Evolutionary conservation across 768 basidiomycete genomes (phyloP).

Genomic region (Zangia roseola): DNA sequence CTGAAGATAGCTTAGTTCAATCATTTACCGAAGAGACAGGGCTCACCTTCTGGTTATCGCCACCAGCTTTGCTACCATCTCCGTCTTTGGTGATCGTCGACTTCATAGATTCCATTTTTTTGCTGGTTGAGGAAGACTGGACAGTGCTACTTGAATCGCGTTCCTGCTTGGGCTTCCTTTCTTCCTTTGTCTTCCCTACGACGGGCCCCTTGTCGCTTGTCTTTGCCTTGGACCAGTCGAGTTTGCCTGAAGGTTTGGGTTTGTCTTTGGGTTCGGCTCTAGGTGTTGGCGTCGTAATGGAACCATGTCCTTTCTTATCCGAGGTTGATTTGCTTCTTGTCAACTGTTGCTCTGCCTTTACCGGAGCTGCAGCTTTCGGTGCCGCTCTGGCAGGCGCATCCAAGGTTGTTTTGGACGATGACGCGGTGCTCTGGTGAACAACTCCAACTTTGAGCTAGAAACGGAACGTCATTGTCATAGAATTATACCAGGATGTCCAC

Average conservation of each 20-base stretch:
- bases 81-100: not conserved
- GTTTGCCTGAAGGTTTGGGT: constrained; percentile 44
- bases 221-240: constrained; percentile 64
- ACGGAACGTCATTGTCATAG: not conserved
- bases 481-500: not conserved
- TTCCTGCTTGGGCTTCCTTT: constrained; percentile 19
- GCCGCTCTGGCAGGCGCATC: constrained; percentile 19
- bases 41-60: constrained; percentile 5
- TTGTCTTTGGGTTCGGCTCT: constrained; percentile 27
- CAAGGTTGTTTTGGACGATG: constrained; percentile 46
- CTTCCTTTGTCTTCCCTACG: constrained; percentile 10
- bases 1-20: constrained; percentile 28
- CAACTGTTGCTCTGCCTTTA: constrained; percentile 15
- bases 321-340: constrained; percentile 25
- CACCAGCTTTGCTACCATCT: not conserved
- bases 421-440: constrained; percentile 21
- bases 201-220: constrained; percentile 35
- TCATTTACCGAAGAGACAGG: not conserved
- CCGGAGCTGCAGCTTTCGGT: constrained; percentile 11
- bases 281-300: constrained; percentile 22
- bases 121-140: not conserved
- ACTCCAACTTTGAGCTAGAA: constrained; percentile 16
- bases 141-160: not conserved
- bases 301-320: constrained; percentile 24
- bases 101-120: not conserved